Conservation (phyloP, 2,329 filamentous ascomycete genomes). For the Metarhizium album region DNA sequence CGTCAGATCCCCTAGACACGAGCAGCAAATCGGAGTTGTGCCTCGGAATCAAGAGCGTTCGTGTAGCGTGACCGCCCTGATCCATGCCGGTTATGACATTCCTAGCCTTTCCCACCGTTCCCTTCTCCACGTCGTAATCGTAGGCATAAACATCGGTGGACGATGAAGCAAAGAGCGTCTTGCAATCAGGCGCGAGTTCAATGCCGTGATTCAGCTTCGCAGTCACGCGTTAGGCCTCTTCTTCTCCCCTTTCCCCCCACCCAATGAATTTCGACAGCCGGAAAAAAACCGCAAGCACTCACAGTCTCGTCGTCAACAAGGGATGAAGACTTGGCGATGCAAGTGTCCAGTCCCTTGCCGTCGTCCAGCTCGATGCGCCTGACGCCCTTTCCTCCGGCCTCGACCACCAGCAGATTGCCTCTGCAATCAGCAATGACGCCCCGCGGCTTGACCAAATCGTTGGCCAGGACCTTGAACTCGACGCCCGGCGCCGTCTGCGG, state of each 20-base stretch:
- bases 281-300: constrained; percentile 5
- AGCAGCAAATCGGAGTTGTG: constrained; percentile 42
- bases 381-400: constrained; percentile 20
- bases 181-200: constrained; percentile 33
- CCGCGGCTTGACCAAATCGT: constrained; percentile 17
- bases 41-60: constrained; percentile 49
- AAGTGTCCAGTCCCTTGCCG: constrained; percentile 17
- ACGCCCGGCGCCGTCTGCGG: constrained; percentile 15
- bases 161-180: constrained; percentile 40
- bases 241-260: too few species aligned
- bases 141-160: constrained; percentile 44
- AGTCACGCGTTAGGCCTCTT: not conserved
- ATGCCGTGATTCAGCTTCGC: constrained; percentile 39
- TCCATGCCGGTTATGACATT: constrained; percentile 47
- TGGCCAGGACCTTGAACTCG: constrained; percentile 16
- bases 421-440: constrained; percentile 23
- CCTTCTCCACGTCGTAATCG: constrained; percentile 42
- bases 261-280: not conserved
- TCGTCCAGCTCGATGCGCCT: constrained; percentile 22
- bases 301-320: constrained; percentile 18
- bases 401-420: constrained; percentile 27
- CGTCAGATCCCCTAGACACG: constrained; percentile 49
- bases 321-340: constrained; percentile 17
- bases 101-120: constrained; percentile 30
- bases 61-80: constrained; percentile 47